Base-by-base conservation (phyloP, 2,329 filamentous ascomycete genomes). In the Xylaria sp. region DNA sequence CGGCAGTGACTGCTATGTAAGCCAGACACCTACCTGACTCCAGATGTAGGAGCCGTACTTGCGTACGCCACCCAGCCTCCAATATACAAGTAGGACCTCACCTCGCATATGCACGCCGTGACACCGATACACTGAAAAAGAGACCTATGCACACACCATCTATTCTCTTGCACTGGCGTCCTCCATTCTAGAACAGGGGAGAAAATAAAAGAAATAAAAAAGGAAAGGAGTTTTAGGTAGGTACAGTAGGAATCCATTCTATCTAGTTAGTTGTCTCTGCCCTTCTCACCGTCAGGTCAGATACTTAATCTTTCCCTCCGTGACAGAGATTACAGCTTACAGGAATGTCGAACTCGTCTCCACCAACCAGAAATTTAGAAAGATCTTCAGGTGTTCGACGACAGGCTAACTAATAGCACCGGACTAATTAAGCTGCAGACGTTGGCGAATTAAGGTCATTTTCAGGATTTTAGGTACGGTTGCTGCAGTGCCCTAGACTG, bases 351-450 rank as follows among this genome's bases (percentile, higher is more conserved):
- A 34, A 54, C 14, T 53, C 34, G 5, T 39, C 14, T 39, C 11
- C 53, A 55, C 53, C 53, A 55, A 55, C 19, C 53, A 55, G 32
- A 55, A 30, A 19, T 12, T 21, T 39, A 55, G 17, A 55, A 55
- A 30, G 50, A 19, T 27, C 32, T 21, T 6, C 14, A 19, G n/a
- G 14, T 21, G 2, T 24, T 36, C 34, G 7, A 36, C 4, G 32
- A 21, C 30, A 14, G n/a, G 53, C 53, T 55, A 55, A 36, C 53
- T 55, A 55, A 36, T 32, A 14, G 7, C 2, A 12, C 24, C 17
- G 12, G 39, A 45, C 51, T 55, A 56, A 62, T 55, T 55, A 48
- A 55, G 51, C 60, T 48, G 11, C 9, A 48, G 45, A 56, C 32
- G 9, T 36, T 61, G 8, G 12, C 48, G 48, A 32, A 21, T 30